phyloP scores from a whole-genome alignment of 2,329 filamentous ascomycete species.

The Amauroascus niger region DNA sequence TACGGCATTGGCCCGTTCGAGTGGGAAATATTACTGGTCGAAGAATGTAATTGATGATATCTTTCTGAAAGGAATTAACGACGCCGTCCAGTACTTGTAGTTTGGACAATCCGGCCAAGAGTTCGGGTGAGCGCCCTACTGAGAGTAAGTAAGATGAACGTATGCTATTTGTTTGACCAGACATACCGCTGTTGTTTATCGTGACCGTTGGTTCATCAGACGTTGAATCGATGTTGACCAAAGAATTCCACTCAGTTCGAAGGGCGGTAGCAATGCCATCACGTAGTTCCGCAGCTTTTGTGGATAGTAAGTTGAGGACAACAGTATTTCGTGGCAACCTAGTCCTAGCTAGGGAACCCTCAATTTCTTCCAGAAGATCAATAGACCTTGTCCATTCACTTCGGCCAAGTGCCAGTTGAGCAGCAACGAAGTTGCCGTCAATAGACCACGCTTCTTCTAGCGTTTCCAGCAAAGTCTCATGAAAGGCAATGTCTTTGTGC shows the following conservation, averaged over 20 bases:
- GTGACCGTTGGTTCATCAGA: constrained; percentile 49
- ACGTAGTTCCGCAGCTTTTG: constrained; percentile 57
- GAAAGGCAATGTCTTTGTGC: constrained; percentile 51
- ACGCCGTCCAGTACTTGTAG: constrained; percentile 27
- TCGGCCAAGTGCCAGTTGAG: constrained; percentile 37
- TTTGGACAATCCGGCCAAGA: constrained; percentile 26
- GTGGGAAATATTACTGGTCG: constrained; percentile 27
- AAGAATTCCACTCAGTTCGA: constrained; percentile 58
- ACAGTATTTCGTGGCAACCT: constrained; percentile 29
- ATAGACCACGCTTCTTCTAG: constrained; percentile 45
- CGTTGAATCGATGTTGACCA: constrained; percentile 54
- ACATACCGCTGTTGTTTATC: constrained; percentile 43
- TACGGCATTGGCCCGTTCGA: constrained; percentile 21
- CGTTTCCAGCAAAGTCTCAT: constrained; percentile 42
- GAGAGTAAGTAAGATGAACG: background rate
- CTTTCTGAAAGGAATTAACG: constrained; percentile 27
- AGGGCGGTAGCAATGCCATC: constrained; percentile 57
- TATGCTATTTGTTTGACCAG: no score
- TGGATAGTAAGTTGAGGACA: constrained; percentile 48
- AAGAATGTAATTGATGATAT: constrained; percentile 26
- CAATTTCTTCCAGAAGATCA: constrained; percentile 40
- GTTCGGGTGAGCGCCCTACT: constrained; percentile 6
- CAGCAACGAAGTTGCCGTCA: constrained; percentile 41
- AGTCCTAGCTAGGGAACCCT: constrained; percentile 23
- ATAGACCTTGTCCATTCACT: constrained; percentile 41